A percentile compares a stretch with the other conserved stretches of the same genome.
Evolutionary conservation across 1,284 basidiomycete genomes (phyloP).

Genomic region (Heterobasidion annosum): DNA sequence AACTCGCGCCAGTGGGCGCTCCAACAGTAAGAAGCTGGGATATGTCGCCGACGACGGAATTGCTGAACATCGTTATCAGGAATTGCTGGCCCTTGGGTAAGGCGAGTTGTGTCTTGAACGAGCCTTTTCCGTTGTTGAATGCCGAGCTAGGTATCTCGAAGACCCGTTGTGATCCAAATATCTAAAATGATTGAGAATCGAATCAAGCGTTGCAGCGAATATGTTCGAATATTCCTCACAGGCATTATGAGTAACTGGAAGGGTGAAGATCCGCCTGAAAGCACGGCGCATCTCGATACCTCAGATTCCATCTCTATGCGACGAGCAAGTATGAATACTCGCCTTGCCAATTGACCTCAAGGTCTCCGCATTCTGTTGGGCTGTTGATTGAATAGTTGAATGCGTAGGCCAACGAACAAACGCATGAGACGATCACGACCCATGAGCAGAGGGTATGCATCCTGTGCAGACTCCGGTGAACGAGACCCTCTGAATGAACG

Average conservation of each 20-base stretch:
- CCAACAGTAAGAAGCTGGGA: conserved; percentile 33
- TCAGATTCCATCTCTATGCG: background rate
- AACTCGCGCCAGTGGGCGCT: conserved; percentile 33
- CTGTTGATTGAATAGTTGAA: conserved; percentile 44
- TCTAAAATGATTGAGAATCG: conserved; percentile 19
- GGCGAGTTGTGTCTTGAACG: conserved; percentile 37
- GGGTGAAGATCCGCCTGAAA: conserved; percentile 52
- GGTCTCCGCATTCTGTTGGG: conserved; percentile 51
- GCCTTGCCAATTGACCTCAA: conserved; percentile 60
- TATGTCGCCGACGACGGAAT: conserved; percentile 10
- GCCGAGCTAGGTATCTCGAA: conserved; percentile 47
- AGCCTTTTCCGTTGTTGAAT: conserved; percentile 45
- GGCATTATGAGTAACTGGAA: conserved; percentile 50
- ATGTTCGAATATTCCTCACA: conserved; percentile 26
- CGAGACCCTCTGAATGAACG: background rate
- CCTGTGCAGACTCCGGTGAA: background rate
- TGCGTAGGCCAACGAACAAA: conserved; percentile 21
- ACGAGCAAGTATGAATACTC: conserved; percentile 13
- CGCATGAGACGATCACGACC: background rate
- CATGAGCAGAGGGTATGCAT: conserved; percentile 1
- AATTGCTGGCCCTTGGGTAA: conserved; percentile 31
- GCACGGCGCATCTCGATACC: background rate
- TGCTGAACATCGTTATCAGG: conserved; percentile 63
- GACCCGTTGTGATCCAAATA: conserved; percentile 43
- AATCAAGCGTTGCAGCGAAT: background rate